Base-by-base conservation (phyloP, 2,329 filamentous ascomycete genomes). In the Claviceps maximensis region DNA sequence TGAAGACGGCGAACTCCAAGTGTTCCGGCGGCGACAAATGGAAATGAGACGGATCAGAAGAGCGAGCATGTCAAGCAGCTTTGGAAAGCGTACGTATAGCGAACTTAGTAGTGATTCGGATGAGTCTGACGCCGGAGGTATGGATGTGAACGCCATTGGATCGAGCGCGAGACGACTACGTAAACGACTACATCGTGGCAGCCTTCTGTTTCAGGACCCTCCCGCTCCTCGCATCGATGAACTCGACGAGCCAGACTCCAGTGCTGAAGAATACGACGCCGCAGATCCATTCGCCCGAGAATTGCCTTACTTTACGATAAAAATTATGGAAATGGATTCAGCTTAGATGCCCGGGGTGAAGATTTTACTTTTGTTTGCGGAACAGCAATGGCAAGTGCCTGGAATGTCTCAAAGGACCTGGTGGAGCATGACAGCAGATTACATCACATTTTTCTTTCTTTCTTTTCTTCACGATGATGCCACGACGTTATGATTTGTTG, bases 101-200 rank as follows among this genome's bases (percentile, higher is more conserved):
- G 76, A 78, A 60, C 71, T 76, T 53, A 76, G 74, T 61, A 76
- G 74, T 61, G 76, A 76, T 56, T 74, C 73, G 9, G 75, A 76
- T 55, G 65, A 69, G 53, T 66, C 70, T 13, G 69, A 69, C 44
- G 61, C 68, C 15, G 66, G 65, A 17, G 59, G 66, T 19, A 64
- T 68, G 41, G 72, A 75, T 40, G 67, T 65, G 52, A 68, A 69
- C 51, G 67, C 71, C 21, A 68, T 68, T 10, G 74, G 73, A 15
- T 74, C 71, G 15, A 75, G 73, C 56, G 74, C 74, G 10, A 70
- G 74, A 21, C 70, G 74, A 29, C 64, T 76, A 54, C 69, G 71
- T 51, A 71, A 76, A 56, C 69, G 73, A 41, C 60, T 74, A 51
- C 71, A 76, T 38, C 71, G 71, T 42, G 72, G 73, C 46, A 70